Evolutionary conservation across 768 basidiomycete species (phyloP).

Genomic region (Astraeus odoratus): DNA sequence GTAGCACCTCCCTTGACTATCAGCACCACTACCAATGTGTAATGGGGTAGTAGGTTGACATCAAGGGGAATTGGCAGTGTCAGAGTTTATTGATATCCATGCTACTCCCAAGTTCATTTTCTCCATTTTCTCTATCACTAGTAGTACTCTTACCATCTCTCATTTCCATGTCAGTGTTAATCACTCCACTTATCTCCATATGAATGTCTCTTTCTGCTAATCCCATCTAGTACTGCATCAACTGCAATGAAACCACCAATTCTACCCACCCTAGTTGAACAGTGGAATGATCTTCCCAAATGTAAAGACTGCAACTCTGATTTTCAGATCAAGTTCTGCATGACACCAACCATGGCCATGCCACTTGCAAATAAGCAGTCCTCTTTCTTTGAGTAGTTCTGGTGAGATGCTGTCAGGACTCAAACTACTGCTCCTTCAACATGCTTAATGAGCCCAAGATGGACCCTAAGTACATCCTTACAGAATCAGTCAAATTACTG

Average conservation of each 20-base stretch:
- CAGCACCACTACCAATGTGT: slow-evolving; percentile 23
- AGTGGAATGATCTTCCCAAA: slow-evolving; percentile 59
- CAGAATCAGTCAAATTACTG: slow-evolving; percentile 97
- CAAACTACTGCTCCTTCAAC: slow-evolving; percentile 36
- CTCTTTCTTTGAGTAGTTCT: slow-evolving; percentile 13
- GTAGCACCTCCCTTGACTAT: slow-evolving; percentile 11
- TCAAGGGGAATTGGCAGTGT: slow-evolving; percentile 4
- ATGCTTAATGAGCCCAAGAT: slow-evolving; percentile 66
- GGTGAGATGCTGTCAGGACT: slow-evolving; percentile 16
- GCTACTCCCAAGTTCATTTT: slow-evolving; percentile 4
- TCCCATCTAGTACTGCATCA: slow-evolving; percentile 75
- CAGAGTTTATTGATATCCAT: slow-evolving; percentile 24
- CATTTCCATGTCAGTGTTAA: slow-evolving; percentile 6
- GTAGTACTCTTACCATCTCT: slow-evolving; percentile 2
- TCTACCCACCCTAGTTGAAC: slow-evolving; percentile 91
- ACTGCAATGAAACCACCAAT: slow-evolving; percentile 92
- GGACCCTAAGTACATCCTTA: slow-evolving; percentile 87
- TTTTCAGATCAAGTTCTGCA: slow-evolving; percentile 43
- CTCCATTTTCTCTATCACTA: slow-evolving; percentile 1
- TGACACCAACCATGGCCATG: slow-evolving; percentile 23
- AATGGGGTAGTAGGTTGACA: slow-evolving; percentile 18
- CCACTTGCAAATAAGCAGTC: slow-evolving; percentile 1
- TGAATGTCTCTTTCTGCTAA: slow-evolving; percentile 42
- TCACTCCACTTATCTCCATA: not conserved
- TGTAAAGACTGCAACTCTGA: slow-evolving; percentile 50